A percentile compares a stretch with the other conserved stretches of the same genome.
These are phyloP conservation scores for Sarocladiaceae sp. DNA, from an alignment of 2,329 filamentous ascomycete species.

Conservation along the genomic window DNA sequence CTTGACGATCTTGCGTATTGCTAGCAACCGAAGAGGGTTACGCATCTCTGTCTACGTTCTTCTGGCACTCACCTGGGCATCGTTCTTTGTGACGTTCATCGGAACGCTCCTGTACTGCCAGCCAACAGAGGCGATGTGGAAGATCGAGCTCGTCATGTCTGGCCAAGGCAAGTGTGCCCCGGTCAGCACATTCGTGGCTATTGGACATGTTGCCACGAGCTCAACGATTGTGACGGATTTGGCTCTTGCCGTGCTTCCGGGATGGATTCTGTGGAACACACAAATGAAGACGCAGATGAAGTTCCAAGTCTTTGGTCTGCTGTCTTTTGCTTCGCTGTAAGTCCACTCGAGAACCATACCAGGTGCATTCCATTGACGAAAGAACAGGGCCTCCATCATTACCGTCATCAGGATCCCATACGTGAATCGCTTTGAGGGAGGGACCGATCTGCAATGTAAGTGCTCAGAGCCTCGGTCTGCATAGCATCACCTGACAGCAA, in stretches of 20 bases:
- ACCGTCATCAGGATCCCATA: slow-evolving; percentile 5
- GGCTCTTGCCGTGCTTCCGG: slow-evolving; percentile 25
- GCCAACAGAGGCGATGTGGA: slow-evolving; percentile 19
- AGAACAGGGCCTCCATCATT: slow-evolving; percentile 6
- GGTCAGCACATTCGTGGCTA: slow-evolving; percentile 16
- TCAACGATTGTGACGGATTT: slow-evolving; percentile 28
- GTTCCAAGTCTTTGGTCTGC: slow-evolving; percentile 14
- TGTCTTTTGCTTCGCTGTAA: slow-evolving; percentile 15
- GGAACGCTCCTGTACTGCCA: slow-evolving; percentile 21
- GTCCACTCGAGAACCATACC: no score
- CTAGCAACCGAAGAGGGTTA: slow-evolving; percentile 14
- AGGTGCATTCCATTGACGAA: no score
- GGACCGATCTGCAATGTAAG: slow-evolving; percentile 7
- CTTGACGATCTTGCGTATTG: slow-evolving; percentile 21
- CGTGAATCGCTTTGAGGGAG: slow-evolving; percentile 1
- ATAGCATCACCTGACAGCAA: background rate
- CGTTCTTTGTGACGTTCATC: slow-evolving; percentile 21
- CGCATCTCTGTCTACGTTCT: slow-evolving; percentile 19
- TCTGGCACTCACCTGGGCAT: slow-evolving; percentile 19
- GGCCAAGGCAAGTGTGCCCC: slow-evolving; percentile 20
- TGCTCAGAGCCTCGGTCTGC: background rate
- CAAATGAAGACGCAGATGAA: slow-evolving; percentile 23
- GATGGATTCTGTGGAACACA: slow-evolving; percentile 25
- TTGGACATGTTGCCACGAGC: slow-evolving; percentile 16
- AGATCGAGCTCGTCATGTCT: slow-evolving; percentile 13